Evolutionary conservation across 257 asterid genomes (phyloP).

Genomic region (Haberlea rhodopensis): DNA sequence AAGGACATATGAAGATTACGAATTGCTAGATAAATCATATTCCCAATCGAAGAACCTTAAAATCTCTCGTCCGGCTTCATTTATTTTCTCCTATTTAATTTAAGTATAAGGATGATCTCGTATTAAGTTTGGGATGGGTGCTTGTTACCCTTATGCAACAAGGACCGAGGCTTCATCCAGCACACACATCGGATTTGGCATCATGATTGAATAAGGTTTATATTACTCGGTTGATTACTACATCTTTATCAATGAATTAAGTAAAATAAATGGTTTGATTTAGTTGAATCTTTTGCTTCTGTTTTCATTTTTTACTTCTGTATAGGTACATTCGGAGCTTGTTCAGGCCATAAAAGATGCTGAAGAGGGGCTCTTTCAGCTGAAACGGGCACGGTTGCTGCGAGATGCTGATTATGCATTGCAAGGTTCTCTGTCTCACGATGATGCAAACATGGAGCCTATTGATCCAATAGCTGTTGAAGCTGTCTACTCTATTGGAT

Average conservation of each 20-base stretch:
- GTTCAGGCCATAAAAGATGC: conserved; percentile 69
- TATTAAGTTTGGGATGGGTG: neutral
- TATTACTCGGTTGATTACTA: neutral
- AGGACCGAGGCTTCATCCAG: neutral
- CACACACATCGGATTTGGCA: conserved; percentile 10
- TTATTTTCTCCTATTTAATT: neutral
- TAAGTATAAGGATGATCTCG: neutral
- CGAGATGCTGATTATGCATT: conserved; percentile 65
- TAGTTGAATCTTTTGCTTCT: neutral
- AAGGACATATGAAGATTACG: neutral
- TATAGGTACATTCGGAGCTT: conserved; percentile 73
- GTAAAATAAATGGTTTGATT: conserved; percentile 12
- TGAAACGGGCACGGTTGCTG: conserved; percentile 71
- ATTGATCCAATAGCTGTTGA: conserved; percentile 45
- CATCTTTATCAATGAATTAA: neutral
- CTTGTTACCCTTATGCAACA: neutral
- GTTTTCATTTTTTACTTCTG: conserved; percentile 14
- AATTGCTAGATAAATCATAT: neutral
- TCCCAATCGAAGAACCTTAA: conserved; percentile 16
- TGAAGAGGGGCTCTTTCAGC: conserved; percentile 85
- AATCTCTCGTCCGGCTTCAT: neutral
- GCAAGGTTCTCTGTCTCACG: conserved; percentile 31
- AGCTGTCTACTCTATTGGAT: conserved; percentile 60
- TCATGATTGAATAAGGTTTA: neutral
- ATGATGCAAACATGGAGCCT: conserved; percentile 48